Evolutionary conservation across 2,329 filamentous ascomycete species (phyloP).

Genomic region (Colletotrichum noveboracense): DNA sequence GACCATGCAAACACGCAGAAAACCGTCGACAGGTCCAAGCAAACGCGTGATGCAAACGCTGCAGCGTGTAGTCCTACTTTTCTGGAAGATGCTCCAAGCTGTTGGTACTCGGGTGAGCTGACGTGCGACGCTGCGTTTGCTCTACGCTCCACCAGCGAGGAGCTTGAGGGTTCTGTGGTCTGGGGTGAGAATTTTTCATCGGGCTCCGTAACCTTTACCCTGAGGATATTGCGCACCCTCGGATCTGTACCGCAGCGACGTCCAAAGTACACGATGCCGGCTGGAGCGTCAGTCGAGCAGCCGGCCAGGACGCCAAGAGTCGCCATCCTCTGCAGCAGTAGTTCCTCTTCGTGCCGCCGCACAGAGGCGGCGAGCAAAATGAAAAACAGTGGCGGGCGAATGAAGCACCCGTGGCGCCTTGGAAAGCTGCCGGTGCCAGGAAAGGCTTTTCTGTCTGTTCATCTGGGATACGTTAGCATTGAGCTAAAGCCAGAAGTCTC

Average conservation of each 20-base stretch:
- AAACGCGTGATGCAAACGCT: neutral
- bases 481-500: neutral
- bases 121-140: neutral
- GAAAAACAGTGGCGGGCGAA: neutral
- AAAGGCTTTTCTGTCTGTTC: neutral
- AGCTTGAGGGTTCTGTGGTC: neutral
- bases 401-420: neutral
- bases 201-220: neutral
- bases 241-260: neutral
- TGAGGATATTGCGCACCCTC: neutral
- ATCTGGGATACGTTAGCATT: neutral
- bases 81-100: neutral
- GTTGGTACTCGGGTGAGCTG: neutral
- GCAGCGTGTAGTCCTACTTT: neutral
- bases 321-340: neutral
- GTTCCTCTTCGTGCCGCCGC: neutral
- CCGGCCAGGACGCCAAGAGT: neutral
- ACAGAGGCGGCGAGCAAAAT: neutral
- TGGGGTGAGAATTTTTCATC: neutral
- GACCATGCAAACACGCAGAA: neutral
- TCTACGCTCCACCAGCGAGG: neutral
- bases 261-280: neutral
- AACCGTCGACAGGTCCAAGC: neutral
- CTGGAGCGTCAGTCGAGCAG: neutral
- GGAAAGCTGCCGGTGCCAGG: neutral